These are phyloP conservation scores for Fraxinus floribunda DNA, from an alignment of 305 asterid species.

Conservation along the genomic window DNA sequence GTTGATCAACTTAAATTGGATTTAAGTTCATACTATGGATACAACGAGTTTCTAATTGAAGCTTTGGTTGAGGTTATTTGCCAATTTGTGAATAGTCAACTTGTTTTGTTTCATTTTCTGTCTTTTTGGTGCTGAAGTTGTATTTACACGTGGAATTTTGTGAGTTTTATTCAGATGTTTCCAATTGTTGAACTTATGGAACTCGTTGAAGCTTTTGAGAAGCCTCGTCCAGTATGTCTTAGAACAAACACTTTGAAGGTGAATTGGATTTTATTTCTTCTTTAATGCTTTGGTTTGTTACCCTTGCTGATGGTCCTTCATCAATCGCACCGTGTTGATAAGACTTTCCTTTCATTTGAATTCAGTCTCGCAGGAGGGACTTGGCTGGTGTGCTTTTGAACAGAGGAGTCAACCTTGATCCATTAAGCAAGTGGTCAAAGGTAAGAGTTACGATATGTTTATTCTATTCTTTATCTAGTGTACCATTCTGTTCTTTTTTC, in stretches of 20 bases:
- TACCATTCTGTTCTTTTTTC: no score
- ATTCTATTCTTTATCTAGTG: not conserved
- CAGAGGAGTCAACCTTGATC: constrained; percentile 96
- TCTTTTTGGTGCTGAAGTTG: not conserved
- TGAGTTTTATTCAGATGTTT: constrained; percentile 60
- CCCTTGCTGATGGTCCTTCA: not conserved
- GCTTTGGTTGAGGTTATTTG: constrained; percentile 74
- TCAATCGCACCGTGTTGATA: constrained; percentile 23
- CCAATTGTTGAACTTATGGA: constrained; percentile 86
- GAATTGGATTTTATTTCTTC: not conserved
- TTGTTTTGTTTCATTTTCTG: not conserved
- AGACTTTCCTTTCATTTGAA: constrained; percentile 15
- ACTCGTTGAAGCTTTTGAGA: constrained; percentile 92
- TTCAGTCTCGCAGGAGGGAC: constrained; percentile 91
- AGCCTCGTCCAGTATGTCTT: constrained; percentile 83
- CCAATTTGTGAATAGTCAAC: constrained; percentile 10
- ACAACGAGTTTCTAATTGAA: constrained; percentile 74
- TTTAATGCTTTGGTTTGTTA: not conserved
- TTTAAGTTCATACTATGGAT: constrained; percentile 74
- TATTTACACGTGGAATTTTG: constrained; percentile 19
- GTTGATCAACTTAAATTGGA: constrained; percentile 70
- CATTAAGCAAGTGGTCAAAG: constrained; percentile 97
- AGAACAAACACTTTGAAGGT: constrained; percentile 92
- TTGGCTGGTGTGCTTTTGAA: constrained; percentile 90
- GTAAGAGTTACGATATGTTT: constrained; percentile 41